Evolutionary conservation across 768 basidiomycete species (phyloP).

Genomic region (Dioszegia crocea): DNA sequence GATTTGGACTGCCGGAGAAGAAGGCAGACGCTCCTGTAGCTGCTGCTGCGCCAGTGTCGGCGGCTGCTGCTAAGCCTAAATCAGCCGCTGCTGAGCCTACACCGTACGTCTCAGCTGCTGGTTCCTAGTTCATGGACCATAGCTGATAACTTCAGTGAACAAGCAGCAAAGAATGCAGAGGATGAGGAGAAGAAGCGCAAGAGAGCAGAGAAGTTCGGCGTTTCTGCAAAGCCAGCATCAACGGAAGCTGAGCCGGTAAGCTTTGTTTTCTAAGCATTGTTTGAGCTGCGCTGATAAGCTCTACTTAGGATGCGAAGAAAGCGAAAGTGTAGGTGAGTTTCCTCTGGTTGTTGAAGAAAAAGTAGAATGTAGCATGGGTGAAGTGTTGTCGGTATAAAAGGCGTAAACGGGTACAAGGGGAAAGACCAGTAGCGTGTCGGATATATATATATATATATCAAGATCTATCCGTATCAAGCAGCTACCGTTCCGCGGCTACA

Average conservation of each 20-base stretch:
- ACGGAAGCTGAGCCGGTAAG: constrained; percentile 6
- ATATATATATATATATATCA: too few relatives aligned
- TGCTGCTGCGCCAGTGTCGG: constrained; percentile 7
- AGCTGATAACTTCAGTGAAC: constrained; percentile 35
- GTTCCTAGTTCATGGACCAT: background rate
- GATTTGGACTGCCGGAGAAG: constrained; percentile 41
- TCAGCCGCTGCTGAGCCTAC: constrained; percentile 25
- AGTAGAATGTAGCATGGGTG: background rate
- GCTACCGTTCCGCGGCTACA: too few relatives aligned
- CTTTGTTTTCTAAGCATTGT: background rate
- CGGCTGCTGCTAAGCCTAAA: constrained; percentile 8
- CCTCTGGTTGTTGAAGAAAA: background rate
- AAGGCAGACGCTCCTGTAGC: constrained; percentile 11
- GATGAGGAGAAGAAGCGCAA: constrained; percentile 48
- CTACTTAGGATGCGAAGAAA: constrained; percentile 31
- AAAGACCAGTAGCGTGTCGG: too few relatives aligned
- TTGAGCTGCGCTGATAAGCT: background rate
- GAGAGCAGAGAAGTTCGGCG: constrained; percentile 45
- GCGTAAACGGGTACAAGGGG: too few relatives aligned
- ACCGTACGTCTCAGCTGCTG: constrained; percentile 18
- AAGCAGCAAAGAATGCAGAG: constrained; percentile 36
- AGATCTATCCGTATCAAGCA: too few relatives aligned
- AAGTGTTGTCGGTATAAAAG: too few relatives aligned
- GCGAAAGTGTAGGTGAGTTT: constrained; percentile 38
- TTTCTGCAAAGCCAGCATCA: constrained; percentile 20